phyloP scores from a whole-genome alignment of 352 stramenopile genomes.

The Thalassiosira livingstoniorum region DNA sequence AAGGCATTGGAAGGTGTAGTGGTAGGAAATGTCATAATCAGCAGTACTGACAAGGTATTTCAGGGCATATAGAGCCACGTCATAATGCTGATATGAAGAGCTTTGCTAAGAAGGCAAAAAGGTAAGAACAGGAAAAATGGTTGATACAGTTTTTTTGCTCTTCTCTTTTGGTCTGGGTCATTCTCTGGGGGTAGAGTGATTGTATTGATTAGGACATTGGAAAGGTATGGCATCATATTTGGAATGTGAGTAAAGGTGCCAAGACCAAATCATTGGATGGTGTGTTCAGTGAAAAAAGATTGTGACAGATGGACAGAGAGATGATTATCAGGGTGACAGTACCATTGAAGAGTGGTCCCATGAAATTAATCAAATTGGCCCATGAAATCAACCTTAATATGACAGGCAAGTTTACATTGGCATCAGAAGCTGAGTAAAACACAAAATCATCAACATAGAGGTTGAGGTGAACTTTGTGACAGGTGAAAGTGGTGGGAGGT shows the following conservation, averaged over 20 bases:
- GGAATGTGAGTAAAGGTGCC: slow-evolving; percentile 2
- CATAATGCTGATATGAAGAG: too few species aligned
- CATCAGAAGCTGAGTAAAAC: slow-evolving; percentile 1
- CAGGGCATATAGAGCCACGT: background rate
- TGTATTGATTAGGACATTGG: slow-evolving; percentile 26
- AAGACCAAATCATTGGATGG: slow-evolving; percentile 20
- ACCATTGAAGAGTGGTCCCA: slow-evolving; percentile 28
- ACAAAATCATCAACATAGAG: slow-evolving; percentile 30
- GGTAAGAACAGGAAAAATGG: too few species aligned
- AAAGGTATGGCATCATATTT: slow-evolving; percentile 38
- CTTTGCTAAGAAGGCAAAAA: too few species aligned
- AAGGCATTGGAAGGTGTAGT: background rate
- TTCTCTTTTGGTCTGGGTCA: slow-evolving; percentile 6
- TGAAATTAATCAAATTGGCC: slow-evolving; percentile 28
- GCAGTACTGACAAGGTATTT: background rate
- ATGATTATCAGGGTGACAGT: background rate
- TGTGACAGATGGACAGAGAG: slow-evolving; percentile 33
- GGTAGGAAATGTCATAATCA: slow-evolving; percentile 2
- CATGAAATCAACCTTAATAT: slow-evolving; percentile 43
- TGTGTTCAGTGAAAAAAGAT: slow-evolving; percentile 26
- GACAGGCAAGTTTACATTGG: background rate
- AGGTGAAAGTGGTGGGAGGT: too few species aligned
- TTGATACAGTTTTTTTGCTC: background rate
- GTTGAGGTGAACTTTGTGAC: background rate
- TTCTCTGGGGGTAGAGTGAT: slow-evolving; percentile 11